These are phyloP conservation scores for Aspergillus egyptiacus DNA, from an alignment of 495 filamentous ascomycete species.

Conservation along the genomic window DNA sequence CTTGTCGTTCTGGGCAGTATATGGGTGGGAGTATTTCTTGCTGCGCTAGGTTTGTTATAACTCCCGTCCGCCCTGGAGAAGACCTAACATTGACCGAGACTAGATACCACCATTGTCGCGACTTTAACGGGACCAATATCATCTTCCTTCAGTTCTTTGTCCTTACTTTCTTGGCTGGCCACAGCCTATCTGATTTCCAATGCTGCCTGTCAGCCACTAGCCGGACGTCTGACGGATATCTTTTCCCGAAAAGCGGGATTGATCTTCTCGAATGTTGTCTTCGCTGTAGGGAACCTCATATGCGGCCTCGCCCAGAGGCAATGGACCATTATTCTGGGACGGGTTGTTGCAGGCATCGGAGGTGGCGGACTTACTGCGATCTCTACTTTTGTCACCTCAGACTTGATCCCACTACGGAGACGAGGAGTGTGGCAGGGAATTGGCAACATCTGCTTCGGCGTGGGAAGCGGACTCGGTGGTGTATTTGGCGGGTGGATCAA, in stretches of 20 bases:
- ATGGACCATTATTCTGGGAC: slow-evolving; percentile 68
- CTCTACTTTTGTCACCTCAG: slow-evolving; percentile 72
- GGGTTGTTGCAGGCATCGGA: slow-evolving; percentile 78
- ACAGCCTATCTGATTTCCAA: slow-evolving; percentile 87
- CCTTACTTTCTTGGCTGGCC: slow-evolving; percentile 85
- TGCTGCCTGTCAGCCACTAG: slow-evolving; percentile 79
- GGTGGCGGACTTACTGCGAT: slow-evolving; percentile 82
- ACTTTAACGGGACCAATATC: slow-evolving; percentile 83
- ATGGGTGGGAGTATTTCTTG: slow-evolving; percentile 78
- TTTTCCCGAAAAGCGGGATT: slow-evolving; percentile 73
- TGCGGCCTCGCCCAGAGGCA: slow-evolving; percentile 73
- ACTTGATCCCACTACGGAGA: slow-evolving; percentile 75
- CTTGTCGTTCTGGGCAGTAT: slow-evolving; percentile 43
- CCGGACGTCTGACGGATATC: slow-evolving; percentile 83
- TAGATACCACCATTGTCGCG: slow-evolving; percentile 77
- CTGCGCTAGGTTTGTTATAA: slow-evolving; percentile 53
- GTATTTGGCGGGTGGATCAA: slow-evolving; percentile 76
- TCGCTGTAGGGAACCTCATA: slow-evolving; percentile 75
- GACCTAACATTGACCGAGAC: slow-evolving; percentile 3
- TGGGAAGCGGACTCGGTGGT: slow-evolving; percentile 55
- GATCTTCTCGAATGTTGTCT: slow-evolving; percentile 72
- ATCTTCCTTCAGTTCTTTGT: slow-evolving; percentile 74
- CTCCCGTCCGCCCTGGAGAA: not conserved
- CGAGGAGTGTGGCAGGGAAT: slow-evolving; percentile 82
- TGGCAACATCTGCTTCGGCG: slow-evolving; percentile 73